phyloP scores from a whole-genome alignment of 2,329 filamentous ascomycete genomes.

The Ilyonectria mors-panacis region DNA sequence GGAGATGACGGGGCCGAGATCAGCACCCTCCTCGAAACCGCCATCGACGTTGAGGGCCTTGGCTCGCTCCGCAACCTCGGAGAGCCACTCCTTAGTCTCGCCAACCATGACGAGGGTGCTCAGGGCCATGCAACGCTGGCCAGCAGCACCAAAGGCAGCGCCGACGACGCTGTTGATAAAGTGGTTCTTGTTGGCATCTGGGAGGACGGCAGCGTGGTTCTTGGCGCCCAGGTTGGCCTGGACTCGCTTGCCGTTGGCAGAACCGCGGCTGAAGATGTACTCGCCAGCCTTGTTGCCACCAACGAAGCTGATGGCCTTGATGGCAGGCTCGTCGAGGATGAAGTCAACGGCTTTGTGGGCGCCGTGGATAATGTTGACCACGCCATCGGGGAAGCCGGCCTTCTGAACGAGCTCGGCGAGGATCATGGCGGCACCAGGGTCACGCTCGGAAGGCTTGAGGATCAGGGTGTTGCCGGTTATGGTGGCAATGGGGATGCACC shows the following conservation, averaged over 20 bases:
- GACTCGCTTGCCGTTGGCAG: conserved; percentile 88
- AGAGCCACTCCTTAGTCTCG: conserved; percentile 87
- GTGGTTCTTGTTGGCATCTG: conserved; percentile 92
- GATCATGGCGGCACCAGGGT: conserved; percentile 89
- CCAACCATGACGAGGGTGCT: conserved; percentile 88
- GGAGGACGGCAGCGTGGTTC: conserved; percentile 88
- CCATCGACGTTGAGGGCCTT: conserved; percentile 82
- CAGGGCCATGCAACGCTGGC: conserved; percentile 89
- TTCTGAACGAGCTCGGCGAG: conserved; percentile 84
- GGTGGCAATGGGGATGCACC: conserved; percentile 88
- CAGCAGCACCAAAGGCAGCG: conserved; percentile 87
- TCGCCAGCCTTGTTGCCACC: conserved; percentile 90
- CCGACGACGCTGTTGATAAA: conserved; percentile 88
- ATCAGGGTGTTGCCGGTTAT: conserved; percentile 88
- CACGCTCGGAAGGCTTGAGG: conserved; percentile 88
- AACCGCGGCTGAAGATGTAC: conserved; percentile 85
- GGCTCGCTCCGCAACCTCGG: conserved; percentile 82
- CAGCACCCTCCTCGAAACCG: conserved; percentile 84
- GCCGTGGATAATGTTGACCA: conserved; percentile 88
- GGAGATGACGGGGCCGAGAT: conserved; percentile 86
- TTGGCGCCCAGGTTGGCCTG: conserved; percentile 91
- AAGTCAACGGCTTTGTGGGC: conserved; percentile 87
- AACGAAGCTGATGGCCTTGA: conserved; percentile 91
- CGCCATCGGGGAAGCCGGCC: conserved; percentile 86
- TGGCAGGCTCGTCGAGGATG: conserved; percentile 85